Percentiles rank a stretch among this genome's conserved stretches.
Evolutionary conservation across 78 protist genomes (phyloP).

Genomic region (Speleostelium caveatum): DNA sequence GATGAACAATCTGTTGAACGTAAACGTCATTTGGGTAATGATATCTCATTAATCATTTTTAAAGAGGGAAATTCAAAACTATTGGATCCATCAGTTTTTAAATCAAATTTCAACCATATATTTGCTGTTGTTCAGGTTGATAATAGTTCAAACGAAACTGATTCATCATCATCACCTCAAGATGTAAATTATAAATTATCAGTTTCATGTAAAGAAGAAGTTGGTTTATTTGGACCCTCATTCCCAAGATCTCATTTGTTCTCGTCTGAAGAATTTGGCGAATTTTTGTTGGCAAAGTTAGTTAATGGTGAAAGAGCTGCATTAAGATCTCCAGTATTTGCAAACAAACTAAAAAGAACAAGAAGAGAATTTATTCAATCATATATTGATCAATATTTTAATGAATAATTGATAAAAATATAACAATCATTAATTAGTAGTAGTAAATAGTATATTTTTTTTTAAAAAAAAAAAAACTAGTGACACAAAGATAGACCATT

Average conservation of each 20-base stretch:
- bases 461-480: no score
- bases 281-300: constrained; percentile 59
- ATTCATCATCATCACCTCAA: neutral
- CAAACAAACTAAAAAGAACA: constrained; percentile 62
- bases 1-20: constrained; percentile 82
- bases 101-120: constrained; percentile 84
- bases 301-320: constrained; percentile 77
- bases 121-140: constrained; percentile 68
- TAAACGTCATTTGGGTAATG: constrained; percentile 89
- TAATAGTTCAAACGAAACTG: neutral
- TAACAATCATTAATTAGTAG: neutral
- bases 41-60: constrained; percentile 81
- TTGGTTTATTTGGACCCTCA: constrained; percentile 52
- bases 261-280: constrained; percentile 9
- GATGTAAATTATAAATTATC: constrained; percentile 41
- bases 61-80: constrained; percentile 63
- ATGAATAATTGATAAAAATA: neutral
- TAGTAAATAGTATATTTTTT: no score
- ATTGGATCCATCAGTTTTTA: constrained; percentile 57
- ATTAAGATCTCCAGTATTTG: constrained; percentile 71
- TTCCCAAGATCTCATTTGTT: constrained; percentile 56
- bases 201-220: constrained; percentile 51
- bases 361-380: constrained; percentile 74
- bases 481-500: no score
- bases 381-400: constrained; percentile 13